Evolutionary conservation across 371 early-diverging fungal species (phyloP).

Genomic region (Rhizopus stolonifer): DNA sequence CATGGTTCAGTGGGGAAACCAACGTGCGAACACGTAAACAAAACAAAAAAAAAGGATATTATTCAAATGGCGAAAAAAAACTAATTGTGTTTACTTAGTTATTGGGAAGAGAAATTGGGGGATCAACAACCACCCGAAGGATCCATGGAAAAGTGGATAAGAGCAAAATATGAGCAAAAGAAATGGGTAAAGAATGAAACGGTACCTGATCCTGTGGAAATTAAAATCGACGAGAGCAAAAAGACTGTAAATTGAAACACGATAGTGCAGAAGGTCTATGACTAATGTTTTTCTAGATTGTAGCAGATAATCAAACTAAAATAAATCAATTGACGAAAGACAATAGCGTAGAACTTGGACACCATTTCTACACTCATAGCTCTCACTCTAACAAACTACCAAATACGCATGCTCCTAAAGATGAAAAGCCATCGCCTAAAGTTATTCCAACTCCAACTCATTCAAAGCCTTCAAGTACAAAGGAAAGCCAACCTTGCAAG

Average conservation of each 20-base stretch:
- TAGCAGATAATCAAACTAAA: background rate
- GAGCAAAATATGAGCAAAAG: constrained; percentile 74
- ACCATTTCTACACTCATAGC: constrained; percentile 9
- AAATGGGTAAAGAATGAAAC: constrained; percentile 56
- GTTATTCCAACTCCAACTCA: background rate
- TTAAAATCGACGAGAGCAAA: constrained; percentile 18
- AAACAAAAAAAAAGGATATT: background rate
- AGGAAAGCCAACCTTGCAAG: background rate
- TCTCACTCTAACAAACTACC: background rate
- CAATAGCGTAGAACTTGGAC: constrained; percentile 8
- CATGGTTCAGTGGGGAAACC: constrained; percentile 78
- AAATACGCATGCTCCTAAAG: too few relatives aligned
- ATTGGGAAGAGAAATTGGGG: constrained; percentile 53
- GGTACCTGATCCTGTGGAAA: constrained; percentile 58
- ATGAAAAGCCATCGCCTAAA: too few relatives aligned
- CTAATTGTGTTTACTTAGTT: constrained; percentile 14
- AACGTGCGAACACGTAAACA: constrained; percentile 54
- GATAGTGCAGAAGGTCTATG: background rate
- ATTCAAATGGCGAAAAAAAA: background rate
- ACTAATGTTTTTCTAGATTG: background rate
- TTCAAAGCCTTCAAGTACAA: background rate
- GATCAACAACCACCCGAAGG: constrained; percentile 31
- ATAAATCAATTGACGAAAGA: constrained; percentile 12
- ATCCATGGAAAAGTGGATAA: constrained; percentile 69
- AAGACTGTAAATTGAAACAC: constrained; percentile 12